Evolutionary conservation across 73 alveolate genomes (phyloP).

Genomic region (Paramecium sexaurelia): DNA sequence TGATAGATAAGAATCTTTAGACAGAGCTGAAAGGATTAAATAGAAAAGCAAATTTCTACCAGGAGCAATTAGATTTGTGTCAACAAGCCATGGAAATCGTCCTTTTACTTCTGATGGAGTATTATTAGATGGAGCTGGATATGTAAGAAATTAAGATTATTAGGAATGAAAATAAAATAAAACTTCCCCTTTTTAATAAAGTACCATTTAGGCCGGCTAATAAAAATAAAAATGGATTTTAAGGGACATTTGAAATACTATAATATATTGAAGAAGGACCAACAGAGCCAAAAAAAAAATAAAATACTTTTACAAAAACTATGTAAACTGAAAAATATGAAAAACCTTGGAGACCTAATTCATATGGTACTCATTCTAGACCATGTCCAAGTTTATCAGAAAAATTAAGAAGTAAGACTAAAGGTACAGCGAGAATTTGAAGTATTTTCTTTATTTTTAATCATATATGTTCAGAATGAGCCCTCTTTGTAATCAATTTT

Average conservation of each 20-base stretch:
- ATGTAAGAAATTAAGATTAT: neutral
- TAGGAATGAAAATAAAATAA: neutral
- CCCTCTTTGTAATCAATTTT: neutral
- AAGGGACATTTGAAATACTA: conserved; percentile 33
- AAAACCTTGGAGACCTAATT: conserved; percentile 46
- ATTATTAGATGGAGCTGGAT: conserved; percentile 38
- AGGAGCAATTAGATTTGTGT: neutral
- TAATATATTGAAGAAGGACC: conserved; percentile 16
- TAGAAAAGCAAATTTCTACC: conserved; percentile 5
- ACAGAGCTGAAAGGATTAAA: neutral
- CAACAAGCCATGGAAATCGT: neutral
- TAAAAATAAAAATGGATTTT: conserved; percentile 15
- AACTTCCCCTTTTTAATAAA: neutral
- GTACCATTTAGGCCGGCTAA: conserved; percentile 16
- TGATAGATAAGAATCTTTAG: conserved; percentile 57
- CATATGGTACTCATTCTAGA: neutral
- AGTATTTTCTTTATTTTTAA: neutral
- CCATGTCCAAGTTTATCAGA: conserved; percentile 34
- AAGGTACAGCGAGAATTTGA: neutral
- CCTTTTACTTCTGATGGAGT: conserved; percentile 37
- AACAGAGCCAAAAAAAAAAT: conserved; percentile 3
- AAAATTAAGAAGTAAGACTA: conserved; percentile 1
- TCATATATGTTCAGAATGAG: conserved; percentile 7
- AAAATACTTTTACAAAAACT: neutral
- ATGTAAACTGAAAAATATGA: neutral